Conservation (phyloP, 2,329 filamentous ascomycete species). For the Verticillium alfalfae region DNA sequence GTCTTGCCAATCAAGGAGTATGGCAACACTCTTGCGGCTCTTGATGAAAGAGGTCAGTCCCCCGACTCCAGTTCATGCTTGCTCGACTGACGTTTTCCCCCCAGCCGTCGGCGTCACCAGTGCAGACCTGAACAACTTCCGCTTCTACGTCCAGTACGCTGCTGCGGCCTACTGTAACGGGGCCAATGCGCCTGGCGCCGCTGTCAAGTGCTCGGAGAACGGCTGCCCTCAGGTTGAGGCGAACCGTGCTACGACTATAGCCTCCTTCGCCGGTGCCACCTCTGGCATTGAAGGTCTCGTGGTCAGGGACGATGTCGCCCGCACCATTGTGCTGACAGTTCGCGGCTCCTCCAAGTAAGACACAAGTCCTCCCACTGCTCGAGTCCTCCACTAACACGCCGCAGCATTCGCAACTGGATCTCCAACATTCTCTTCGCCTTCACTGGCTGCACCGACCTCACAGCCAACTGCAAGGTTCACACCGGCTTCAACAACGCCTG, state of each 20-base stretch:
- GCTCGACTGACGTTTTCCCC: not conserved
- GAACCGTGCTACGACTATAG: constrained; percentile 36
- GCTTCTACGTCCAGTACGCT: constrained; percentile 46
- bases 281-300: constrained; percentile 47
- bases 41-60: constrained; percentile 27
- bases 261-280: constrained; percentile 28
- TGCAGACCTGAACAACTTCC: constrained; percentile 30
- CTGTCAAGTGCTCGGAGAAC: constrained; percentile 34
- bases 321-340: constrained; percentile 54
- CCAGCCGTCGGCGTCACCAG: constrained; percentile 16
- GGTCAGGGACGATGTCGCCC: constrained; percentile 38
- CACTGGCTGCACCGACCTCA: constrained; percentile 26
- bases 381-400: not conserved
- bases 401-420: constrained; percentile 52
- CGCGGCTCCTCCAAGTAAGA: constrained; percentile 46
- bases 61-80: too few relatives aligned
- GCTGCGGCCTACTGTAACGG: constrained; percentile 50
- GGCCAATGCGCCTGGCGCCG: constrained; percentile 26
- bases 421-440: constrained; percentile 38
- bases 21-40: constrained; percentile 2
- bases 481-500: constrained; percentile 56
- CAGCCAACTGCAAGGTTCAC: constrained; percentile 44
- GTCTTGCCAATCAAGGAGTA: constrained; percentile 5
- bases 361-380: not conserved
- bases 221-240: constrained; percentile 38